Conservation (phyloP, 352 stramenopile species). For the Globisporangium nodosum region DNA sequence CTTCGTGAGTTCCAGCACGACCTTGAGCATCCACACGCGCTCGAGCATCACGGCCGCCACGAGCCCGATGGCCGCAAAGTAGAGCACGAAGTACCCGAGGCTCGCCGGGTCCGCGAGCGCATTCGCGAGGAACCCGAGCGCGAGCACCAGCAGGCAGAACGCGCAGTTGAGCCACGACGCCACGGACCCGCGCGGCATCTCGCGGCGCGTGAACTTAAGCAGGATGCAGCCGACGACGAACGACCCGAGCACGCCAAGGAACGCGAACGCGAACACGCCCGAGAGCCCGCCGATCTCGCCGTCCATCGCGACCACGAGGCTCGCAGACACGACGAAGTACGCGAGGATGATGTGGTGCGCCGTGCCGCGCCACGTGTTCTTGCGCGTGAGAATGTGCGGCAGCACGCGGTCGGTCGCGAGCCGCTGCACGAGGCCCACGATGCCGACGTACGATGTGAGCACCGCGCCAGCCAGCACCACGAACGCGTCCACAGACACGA, state of each 20-base stretch:
- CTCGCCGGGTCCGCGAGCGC: constrained; percentile 36
- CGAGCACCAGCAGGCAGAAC: constrained; percentile 47
- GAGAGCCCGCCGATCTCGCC: constrained; percentile 52
- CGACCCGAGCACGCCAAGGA: constrained; percentile 64
- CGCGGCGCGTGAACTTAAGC: constrained; percentile 69
- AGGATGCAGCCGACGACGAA: constrained; percentile 65
- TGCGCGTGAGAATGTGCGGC: constrained; percentile 26
- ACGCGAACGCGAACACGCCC: constrained; percentile 74
- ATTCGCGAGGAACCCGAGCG: constrained; percentile 47
- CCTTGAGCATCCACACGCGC: constrained; percentile 49
- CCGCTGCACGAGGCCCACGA: constrained; percentile 49
- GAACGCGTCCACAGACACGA: constrained; percentile 63
- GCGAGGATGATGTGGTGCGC: constrained; percentile 52
- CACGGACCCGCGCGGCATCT: constrained; percentile 62
- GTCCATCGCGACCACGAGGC: constrained; percentile 45
- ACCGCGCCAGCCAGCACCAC: constrained; percentile 68
- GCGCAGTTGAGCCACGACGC: constrained; percentile 59
- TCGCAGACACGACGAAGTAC: constrained; percentile 46
- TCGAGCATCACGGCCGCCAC: constrained; percentile 63
- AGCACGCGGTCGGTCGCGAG: constrained; percentile 58
- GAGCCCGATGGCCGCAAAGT: constrained; percentile 43
- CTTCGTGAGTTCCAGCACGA: constrained; percentile 37
- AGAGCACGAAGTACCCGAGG: constrained; percentile 50
- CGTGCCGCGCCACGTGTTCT: constrained; percentile 48
- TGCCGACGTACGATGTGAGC: constrained; percentile 64